A percentile compares a stretch with the other conserved stretches of the same genome.
phyloP scores from a whole-genome alignment of 306 rosid species.

The Rubus idaeus region DNA sequence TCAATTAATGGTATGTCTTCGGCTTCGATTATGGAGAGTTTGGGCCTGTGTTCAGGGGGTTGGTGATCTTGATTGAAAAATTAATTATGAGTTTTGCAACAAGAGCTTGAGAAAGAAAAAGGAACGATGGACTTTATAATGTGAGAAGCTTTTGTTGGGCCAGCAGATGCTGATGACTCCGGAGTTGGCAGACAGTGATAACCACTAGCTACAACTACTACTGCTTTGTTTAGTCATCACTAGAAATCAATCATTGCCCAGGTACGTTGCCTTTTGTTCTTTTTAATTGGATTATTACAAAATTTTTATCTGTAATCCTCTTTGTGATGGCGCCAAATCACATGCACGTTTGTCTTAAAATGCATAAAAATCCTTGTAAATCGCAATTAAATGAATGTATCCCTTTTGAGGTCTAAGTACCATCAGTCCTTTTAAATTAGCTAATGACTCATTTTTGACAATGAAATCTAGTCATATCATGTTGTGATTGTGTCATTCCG shows the following conservation, averaged over 20 bases:
- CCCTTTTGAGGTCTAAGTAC: too few species aligned
- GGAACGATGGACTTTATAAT: background rate
- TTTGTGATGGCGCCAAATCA: background rate
- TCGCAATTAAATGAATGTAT: too few species aligned
- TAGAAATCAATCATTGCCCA: background rate
- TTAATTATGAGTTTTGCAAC: too few species aligned
- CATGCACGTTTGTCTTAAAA: background rate
- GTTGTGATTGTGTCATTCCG: background rate
- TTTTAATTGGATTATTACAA: background rate
- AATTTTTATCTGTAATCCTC: background rate
- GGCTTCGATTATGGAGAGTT: conserved; percentile 29
- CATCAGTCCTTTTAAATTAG: too few species aligned
- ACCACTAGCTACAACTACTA: background rate
- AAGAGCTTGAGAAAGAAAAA: background rate
- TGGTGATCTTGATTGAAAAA: background rate
- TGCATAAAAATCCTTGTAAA: too few species aligned
- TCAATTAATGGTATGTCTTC: conserved; percentile 50
- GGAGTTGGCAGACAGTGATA: background rate
- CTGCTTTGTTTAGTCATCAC: background rate
- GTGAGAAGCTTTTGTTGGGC: conserved; percentile 7
- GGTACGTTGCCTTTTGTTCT: background rate
- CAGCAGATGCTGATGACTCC: conserved; percentile 10
- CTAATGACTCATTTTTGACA: too few species aligned
- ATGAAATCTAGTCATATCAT: background rate
- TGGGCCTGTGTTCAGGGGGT: conserved; percentile 58